Evolutionary conservation across 371 early-diverging fungal genomes (phyloP).

Genomic region (Circinella minor): DNA sequence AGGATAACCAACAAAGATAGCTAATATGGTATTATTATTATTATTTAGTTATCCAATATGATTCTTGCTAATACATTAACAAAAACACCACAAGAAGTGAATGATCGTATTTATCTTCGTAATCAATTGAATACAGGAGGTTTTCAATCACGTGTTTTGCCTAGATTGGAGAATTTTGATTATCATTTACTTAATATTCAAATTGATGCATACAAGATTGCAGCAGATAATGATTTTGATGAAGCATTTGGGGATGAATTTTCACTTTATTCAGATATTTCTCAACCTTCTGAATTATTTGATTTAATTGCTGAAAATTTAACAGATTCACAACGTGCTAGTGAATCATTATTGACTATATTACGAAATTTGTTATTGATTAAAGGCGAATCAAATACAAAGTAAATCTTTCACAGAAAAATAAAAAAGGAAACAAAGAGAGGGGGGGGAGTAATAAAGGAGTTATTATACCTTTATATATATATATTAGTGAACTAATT

Average conservation of each 20-base stretch:
- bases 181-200: conserved; percentile 71
- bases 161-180: conserved; percentile 69
- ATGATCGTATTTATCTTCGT: conserved; percentile 75
- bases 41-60: conserved; percentile 70
- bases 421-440: too few relatives aligned
- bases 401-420: neutral
- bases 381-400: conserved; percentile 65
- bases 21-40: neutral
- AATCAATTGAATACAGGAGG: conserved; percentile 77
- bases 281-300: conserved; percentile 75
- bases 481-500: too few relatives aligned
- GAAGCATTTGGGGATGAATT: conserved; percentile 29
- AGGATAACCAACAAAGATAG: too few relatives aligned
- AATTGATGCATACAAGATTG: conserved; percentile 72
- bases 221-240: conserved; percentile 69
- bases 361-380: conserved; percentile 75
- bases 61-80: conserved; percentile 82
- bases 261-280: conserved; percentile 32
- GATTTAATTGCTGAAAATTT: conserved; percentile 62
- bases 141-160: conserved; percentile 46
- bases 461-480: too few relatives aligned
- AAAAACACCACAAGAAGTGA: conserved; percentile 70
- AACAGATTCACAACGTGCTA: conserved; percentile 67
- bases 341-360: conserved; percentile 69
- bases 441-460: too few relatives aligned